Base-by-base conservation (phyloP, 352 stramenopile species). In the Pythium volutum region DNA sequence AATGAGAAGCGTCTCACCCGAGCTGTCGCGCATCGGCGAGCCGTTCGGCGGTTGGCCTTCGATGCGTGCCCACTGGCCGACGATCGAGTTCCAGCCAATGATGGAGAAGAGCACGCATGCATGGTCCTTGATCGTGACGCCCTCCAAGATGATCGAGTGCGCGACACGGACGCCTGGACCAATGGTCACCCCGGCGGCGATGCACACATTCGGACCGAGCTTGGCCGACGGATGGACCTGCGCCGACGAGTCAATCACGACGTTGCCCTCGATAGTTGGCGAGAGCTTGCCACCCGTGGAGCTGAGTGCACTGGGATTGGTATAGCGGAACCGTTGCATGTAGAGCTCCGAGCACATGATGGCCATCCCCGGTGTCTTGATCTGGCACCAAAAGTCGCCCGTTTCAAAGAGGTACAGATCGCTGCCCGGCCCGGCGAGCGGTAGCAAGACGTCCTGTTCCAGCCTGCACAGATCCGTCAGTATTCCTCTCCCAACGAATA, bases 291-390 rank as follows among this genome's bases (percentile, higher is more conserved):
- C 87, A 14, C 87, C 87, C 15, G 80, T 93, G 14, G 74, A 67
- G 52, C 85, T 93, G 54, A 96, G 55, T 9, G 84, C 79, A 27
- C 73, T 92, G n/a, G 85, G 85, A 63, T 95, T 93, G 25, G 85
- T 93, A 70, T 93, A 94, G 26, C 87, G 87, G 68, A 95, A 96
- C 25, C 87, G 87, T 56, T 96, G 87, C 85, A 96, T 96, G 70
- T 95, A 96, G 11, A 96, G 75, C 71, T 95, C 87, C 10, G 87
- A 96, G 64, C 87, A 96, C 67, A 87, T 96, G 59, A 96, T 83
- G 11, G 87, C 85, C 87, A 95, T 95, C 18, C 87, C 87, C 0
- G 87, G 87, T 1, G 87, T 96, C 76, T 95, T 96, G 75, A 96
- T 96, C 60, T 96, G 87, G 55, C 85, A 95, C 87, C 87, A 96